Percentiles rank a stretch among this genome's conserved stretches.
Evolutionary conservation across 495 filamentous ascomycete species (phyloP).

Genomic region (Pseudomonodictys pantanalensis): DNA sequence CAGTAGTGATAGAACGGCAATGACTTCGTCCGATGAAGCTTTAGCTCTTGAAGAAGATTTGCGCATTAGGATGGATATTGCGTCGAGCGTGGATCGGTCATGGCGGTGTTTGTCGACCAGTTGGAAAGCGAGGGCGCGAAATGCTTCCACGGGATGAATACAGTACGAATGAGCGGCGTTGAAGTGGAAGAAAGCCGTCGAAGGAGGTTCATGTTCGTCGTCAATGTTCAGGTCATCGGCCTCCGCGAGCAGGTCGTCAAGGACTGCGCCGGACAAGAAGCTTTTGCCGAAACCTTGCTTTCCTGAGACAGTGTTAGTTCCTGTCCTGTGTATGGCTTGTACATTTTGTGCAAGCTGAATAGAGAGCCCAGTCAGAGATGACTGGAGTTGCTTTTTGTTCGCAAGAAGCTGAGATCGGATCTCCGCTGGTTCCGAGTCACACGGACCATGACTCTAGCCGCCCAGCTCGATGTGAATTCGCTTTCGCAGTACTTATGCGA

Average conservation of each 20-base stretch:
- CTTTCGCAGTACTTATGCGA: no score
- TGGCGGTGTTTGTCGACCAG: conserved; percentile 19
- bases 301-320: conserved; percentile 1
- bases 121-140: conserved; percentile 22
- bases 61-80: conserved; percentile 19
- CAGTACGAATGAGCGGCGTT: conserved; percentile 4
- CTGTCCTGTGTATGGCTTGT: not conserved
- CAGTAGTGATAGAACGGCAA: conserved; percentile 17
- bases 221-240: conserved; percentile 20
- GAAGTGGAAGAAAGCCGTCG: conserved; percentile 25
- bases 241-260: conserved; percentile 18
- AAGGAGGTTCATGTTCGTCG: conserved; percentile 12
- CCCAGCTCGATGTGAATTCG: no score
- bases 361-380: no score
- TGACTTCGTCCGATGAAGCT: conserved; percentile 23
- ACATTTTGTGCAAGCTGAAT: no score
- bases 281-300: conserved; percentile 29
- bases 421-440: no score
- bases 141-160: conserved; percentile 8
- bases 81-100: conserved; percentile 21
- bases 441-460: no score
- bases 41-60: conserved; percentile 11
- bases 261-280: conserved; percentile 11
- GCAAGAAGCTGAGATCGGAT: no score
- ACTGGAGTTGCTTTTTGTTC: no score